These are phyloP conservation scores for Inga oerstediana DNA, from an alignment of 306 rosid genomes.

Conservation along the genomic window DNA sequence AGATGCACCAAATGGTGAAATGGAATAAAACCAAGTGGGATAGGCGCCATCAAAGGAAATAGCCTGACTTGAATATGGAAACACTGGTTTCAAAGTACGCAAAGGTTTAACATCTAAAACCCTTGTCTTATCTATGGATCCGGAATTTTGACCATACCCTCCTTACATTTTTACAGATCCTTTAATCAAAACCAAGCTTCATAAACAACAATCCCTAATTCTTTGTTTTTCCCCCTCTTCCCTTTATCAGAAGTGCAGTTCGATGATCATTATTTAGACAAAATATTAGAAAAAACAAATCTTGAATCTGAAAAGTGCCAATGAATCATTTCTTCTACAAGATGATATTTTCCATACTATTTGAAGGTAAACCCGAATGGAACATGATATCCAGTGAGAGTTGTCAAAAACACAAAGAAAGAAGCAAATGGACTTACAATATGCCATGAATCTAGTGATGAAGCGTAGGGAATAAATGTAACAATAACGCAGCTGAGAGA, in stretches of 20 bases:
- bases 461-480: neutral
- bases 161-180: slow-evolving; percentile 57
- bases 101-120: slow-evolving; percentile 69
- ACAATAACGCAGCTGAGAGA: neutral
- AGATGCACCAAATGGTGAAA: slow-evolving; percentile 57
- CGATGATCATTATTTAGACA: neutral
- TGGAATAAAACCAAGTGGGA: slow-evolving; percentile 59
- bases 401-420: neutral
- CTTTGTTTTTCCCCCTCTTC: neutral
- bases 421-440: neutral
- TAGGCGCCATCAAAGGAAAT: slow-evolving; percentile 33
- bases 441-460: neutral
- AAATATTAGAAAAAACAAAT: slow-evolving; percentile 17
- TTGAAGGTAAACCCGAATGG: neutral
- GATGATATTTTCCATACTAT: neutral
- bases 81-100: slow-evolving; percentile 59
- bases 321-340: slow-evolving; percentile 28
- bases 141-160: slow-evolving; percentile 43
- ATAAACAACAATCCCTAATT: slow-evolving; percentile 7
- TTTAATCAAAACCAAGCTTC: slow-evolving; percentile 25
- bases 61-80: slow-evolving; percentile 41
- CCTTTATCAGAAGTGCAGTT: neutral
- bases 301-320: slow-evolving; percentile 31
- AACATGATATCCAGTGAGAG: slow-evolving; percentile 22
- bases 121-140: slow-evolving; percentile 54